Evolutionary conservation across 1,284 basidiomycete species (phyloP).

Genomic region (Abortiporus biennis): DNA sequence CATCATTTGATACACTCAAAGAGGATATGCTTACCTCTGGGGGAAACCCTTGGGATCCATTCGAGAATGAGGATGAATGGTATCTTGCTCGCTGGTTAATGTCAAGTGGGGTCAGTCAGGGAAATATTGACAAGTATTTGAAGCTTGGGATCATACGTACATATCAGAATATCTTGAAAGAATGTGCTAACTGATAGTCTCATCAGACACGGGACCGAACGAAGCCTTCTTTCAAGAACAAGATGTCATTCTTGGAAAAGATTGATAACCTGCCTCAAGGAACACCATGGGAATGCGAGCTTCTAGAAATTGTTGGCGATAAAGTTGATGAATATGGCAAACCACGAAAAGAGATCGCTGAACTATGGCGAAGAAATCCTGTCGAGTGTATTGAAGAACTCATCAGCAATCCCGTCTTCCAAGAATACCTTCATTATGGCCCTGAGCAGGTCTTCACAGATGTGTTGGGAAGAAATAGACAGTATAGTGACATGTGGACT

Average conservation of each 20-base stretch:
- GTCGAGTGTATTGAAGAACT: conserved; percentile 26
- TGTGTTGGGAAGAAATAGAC: conserved; percentile 12
- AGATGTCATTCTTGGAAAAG: conserved; percentile 11
- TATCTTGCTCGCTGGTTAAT: conserved; percentile 7
- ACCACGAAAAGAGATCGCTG: conserved; percentile 12
- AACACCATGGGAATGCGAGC: conserved; percentile 10
- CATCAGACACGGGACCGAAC: conserved; percentile 8
- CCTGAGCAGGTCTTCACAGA: conserved; percentile 27
- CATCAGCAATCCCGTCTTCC: conserved; percentile 27
- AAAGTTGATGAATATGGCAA: conserved; percentile 16
- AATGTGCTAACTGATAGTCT: neutral
- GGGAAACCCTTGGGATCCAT: conserved; percentile 8
- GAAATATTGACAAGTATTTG: conserved; percentile 10
- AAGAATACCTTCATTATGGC: conserved; percentile 20
- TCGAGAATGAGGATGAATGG: conserved; percentile 10
- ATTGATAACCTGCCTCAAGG: conserved; percentile 15
- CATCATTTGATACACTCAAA: neutral
- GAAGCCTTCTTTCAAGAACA: conserved; percentile 17
- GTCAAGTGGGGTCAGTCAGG: conserved; percentile 9
- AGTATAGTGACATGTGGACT: conserved; percentile 35
- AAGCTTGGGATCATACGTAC: conserved; percentile 10
- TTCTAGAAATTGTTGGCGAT: conserved; percentile 17
- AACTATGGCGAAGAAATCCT: conserved; percentile 24
- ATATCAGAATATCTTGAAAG: neutral
- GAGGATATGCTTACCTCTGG: too few relatives aligned